Evolutionary conservation across 352 stramenopile genomes (phyloP).

Genomic region (Phytopythium vexans): DNA sequence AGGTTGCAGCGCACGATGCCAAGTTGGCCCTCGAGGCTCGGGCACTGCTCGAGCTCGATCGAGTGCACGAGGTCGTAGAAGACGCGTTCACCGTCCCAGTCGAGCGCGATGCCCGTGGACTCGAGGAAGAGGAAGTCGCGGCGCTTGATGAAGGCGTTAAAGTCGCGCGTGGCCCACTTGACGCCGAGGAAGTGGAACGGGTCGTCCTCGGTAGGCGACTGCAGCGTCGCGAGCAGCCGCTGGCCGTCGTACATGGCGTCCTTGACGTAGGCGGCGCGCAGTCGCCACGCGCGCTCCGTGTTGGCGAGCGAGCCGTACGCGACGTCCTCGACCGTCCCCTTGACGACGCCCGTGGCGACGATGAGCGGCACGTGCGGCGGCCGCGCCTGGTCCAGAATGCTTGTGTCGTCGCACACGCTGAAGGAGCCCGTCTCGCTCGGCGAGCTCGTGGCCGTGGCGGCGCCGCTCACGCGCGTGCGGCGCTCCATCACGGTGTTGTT

Average conservation of each 20-base stretch:
- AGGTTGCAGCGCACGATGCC: constrained; percentile 42
- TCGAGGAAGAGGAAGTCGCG: constrained; percentile 42
- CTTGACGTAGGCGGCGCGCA: constrained; percentile 36
- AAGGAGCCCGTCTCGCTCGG: constrained; percentile 37
- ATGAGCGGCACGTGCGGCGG: constrained; percentile 31
- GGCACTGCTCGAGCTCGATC: constrained; percentile 28
- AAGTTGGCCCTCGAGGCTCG: constrained; percentile 12
- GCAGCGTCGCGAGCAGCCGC: constrained; percentile 38
- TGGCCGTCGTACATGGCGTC: constrained; percentile 30
- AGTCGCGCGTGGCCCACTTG: constrained; percentile 35
- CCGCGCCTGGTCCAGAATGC: constrained; percentile 34
- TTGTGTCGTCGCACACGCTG: constrained; percentile 31
- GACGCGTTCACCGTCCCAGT: constrained; percentile 26
- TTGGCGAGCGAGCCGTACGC: constrained; percentile 35
- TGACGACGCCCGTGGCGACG: constrained; percentile 26
- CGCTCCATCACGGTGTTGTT: constrained; percentile 31
- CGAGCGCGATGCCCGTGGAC: constrained; percentile 30
- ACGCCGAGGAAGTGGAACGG: constrained; percentile 51
- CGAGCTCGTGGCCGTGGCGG: constrained; percentile 17
- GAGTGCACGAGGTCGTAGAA: constrained; percentile 45
- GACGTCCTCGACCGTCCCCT: constrained; percentile 43
- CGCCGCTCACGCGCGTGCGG: constrained; percentile 1
- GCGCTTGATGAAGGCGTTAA: constrained; percentile 32
- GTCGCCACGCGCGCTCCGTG: constrained; percentile 29
- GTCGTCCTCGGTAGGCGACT: constrained; percentile 34